These are phyloP conservation scores for Hypoxylon intermedium DNA, from an alignment of 495 filamentous ascomycete species.

Conservation along the genomic window DNA sequence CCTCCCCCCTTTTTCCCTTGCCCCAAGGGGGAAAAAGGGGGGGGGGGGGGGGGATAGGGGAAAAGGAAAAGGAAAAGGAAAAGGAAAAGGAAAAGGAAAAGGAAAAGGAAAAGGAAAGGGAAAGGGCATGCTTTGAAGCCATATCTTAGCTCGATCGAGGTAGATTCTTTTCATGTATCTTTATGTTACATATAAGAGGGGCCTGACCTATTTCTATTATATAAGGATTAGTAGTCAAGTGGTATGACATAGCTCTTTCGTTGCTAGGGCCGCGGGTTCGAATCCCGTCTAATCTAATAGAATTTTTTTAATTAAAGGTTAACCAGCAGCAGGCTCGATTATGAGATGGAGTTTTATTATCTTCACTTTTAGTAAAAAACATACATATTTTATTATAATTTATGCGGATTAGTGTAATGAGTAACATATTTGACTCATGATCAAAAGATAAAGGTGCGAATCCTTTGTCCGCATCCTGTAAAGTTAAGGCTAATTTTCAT, in stretches of 20 bases:
- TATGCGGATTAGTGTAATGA: no score
- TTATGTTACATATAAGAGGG: no score
- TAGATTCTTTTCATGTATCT: no score
- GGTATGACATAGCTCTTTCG: neutral
- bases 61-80: no score
- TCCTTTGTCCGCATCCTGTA: neutral
- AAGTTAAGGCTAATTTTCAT: neutral
- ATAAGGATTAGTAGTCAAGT: neutral
- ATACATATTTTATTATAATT: neutral
- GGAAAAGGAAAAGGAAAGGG: no score
- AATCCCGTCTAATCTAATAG: neutral
- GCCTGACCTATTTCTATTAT: neutral
- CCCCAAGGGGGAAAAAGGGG: no score
- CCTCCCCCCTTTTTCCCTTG: no score
- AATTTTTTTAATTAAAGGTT: neutral
- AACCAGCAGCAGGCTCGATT: neutral
- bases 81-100: no score
- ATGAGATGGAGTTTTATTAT: neutral
- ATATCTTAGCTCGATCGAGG: no score
- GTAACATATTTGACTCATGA: no score
- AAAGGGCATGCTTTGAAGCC: no score
- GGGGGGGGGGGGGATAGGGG: no score
- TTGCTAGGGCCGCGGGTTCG: neutral
- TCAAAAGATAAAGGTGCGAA: neutral
- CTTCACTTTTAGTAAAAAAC: neutral